These are phyloP conservation scores for Trypanosoma melophagium DNA, from an alignment of 208 protist genomes.

Conservation along the genomic window DNA sequence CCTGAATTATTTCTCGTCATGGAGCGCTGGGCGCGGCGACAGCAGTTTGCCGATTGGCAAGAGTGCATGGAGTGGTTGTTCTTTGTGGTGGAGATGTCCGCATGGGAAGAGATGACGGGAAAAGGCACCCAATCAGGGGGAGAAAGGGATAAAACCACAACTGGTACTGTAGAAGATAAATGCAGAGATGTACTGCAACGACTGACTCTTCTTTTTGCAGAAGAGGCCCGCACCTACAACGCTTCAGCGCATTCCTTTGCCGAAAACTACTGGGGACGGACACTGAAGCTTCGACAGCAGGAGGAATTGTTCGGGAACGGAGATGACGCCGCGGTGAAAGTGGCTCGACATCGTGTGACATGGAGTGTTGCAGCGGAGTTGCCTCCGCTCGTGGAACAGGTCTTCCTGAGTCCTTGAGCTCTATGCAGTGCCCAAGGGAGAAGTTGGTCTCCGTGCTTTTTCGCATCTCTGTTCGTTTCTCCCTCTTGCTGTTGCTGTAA, in stretches of 20 bases:
- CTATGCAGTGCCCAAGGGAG: no score
- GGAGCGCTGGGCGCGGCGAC: constrained; percentile 4
- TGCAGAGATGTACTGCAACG: constrained; percentile 2
- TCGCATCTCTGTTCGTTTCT: not conserved
- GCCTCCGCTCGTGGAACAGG: constrained; percentile 15
- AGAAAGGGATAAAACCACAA: not conserved
- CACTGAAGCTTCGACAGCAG: not conserved
- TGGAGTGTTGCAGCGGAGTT: constrained; percentile 30
- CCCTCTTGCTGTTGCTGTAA: not conserved
- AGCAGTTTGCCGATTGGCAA: constrained; percentile 35
- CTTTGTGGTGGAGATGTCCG: constrained; percentile 28
- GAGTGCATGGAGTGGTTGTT: constrained; percentile 57
- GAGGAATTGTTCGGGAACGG: not conserved
- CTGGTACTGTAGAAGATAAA: not conserved
- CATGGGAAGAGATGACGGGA: no score
- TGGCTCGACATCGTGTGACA: constrained; percentile 6
- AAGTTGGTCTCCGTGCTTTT: not conserved
- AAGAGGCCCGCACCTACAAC: constrained; percentile 15
- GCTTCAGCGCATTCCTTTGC: constrained; percentile 4
- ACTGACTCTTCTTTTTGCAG: constrained; percentile 13
- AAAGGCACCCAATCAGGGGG: not conserved
- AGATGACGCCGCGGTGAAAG: not conserved
- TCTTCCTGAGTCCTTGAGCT: constrained; percentile 13
- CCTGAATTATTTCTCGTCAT: not conserved
- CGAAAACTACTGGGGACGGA: constrained; percentile 20